Conservation (phyloP, 177 flowering plant genomes). For the Vitis hybrid region DNA sequence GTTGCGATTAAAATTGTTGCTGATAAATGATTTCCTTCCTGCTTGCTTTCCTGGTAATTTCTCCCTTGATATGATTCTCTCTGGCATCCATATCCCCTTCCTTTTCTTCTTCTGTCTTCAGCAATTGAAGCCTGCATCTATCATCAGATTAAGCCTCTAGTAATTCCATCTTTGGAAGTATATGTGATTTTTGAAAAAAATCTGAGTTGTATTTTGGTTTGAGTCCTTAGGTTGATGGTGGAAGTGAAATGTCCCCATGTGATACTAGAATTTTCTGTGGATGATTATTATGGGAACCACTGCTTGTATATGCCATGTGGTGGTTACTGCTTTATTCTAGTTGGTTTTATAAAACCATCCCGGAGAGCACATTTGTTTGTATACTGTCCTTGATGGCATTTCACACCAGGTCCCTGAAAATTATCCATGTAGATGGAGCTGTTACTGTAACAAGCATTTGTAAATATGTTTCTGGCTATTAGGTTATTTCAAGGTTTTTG, state of each 20-base stretch:
- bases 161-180: no score
- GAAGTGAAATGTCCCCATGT: no score
- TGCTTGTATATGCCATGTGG: background rate
- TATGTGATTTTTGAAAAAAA: no score
- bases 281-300: no score
- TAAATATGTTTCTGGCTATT: no score
- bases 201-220: no score
- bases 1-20: no score
- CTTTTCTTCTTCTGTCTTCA: conserved; percentile 44
- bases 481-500: no score
- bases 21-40: no score
- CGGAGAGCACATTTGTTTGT: conserved; percentile 45
- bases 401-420: conserved; percentile 74
- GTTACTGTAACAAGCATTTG: no score
- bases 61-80: background rate
- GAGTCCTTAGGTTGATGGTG: background rate
- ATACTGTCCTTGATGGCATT: conserved; percentile 50
- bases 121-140: conserved; percentile 52
- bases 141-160: background rate
- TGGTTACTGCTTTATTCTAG: conserved; percentile 56
- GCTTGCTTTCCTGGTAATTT: background rate
- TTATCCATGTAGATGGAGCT: background rate
- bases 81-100: conserved; percentile 27
- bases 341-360: conserved; percentile 53
- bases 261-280: no score